Evolutionary conservation across 75 land plant species (phyloP), one percentile per base, ranked within the genome.

Genomic region (Ceratopteris richardii): DNA sequence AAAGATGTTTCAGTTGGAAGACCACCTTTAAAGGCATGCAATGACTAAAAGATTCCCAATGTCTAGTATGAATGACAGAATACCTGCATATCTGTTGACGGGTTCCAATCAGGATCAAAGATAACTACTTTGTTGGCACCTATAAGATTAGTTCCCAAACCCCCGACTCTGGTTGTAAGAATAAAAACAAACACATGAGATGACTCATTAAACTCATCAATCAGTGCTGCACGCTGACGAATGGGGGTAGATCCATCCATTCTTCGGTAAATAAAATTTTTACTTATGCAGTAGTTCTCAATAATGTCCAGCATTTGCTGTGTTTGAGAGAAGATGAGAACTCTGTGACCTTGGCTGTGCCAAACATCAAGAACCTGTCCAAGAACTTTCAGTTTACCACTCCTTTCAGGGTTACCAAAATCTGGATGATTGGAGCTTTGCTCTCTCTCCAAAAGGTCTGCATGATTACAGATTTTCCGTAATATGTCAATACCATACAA

Each of bases 51-150:
- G n/a, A n/a, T n/a, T n/a, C n/a, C n/a, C n/a, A n/a, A n/a, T n/a
- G n/a, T n/a, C n/a, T n/a, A n/a, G n/a, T n/a, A n/a, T n/a, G n/a
- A n/a, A n/a, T n/a, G n/a, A n/a, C n/a, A 33, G 9, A 33, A 9
- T 76, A 92, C 97, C 97, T 92, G 97, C 81, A 85, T 85, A 51
- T 93, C 98, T 29, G 95, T 93, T 44, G 98, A 93, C n/a, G 98
- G 98, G 63, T 93, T 93, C 95, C 98, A 93, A 65, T 93, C 98
- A 66, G 98, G 98, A 60, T 93, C 98, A 66, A 81, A 93, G 20
- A 93, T 88, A 40, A 93, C 81, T 19, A 93, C 98, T 54, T 89
- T 76, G 64, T 93, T 74, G 18, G 90, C 98, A 65, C 98, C 98
- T 62, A 79, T 73, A 39, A 93, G 64, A 51, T 93, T 93, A 28